Evolutionary conservation across 2,329 filamentous ascomycete genomes (phyloP).

Genomic region (Albophoma yamanashiensis): DNA sequence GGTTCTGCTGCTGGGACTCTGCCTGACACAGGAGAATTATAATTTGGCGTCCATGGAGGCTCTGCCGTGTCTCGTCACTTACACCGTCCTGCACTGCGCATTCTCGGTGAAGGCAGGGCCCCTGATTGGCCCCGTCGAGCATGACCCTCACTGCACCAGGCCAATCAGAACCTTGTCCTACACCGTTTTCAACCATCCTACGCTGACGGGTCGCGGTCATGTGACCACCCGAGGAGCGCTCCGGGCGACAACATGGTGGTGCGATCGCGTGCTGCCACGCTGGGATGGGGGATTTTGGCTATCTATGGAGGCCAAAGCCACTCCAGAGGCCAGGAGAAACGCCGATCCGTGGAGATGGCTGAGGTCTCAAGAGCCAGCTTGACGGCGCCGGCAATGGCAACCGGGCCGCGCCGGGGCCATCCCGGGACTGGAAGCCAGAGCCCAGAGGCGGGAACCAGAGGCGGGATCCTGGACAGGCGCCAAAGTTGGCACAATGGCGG

Average conservation of each 20-base stretch:
- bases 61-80: slow-evolving; percentile 24
- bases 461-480: background rate
- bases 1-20: slow-evolving; percentile 21
- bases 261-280: background rate
- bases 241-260: background rate
- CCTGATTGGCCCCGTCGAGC: slow-evolving; percentile 16
- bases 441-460: background rate
- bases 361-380: background rate
- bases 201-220: slow-evolving; percentile 7
- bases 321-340: background rate
- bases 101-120: slow-evolving; percentile 17
- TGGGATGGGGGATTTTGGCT: background rate
- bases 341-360: background rate
- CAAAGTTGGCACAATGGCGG: background rate
- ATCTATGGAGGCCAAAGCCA: background rate
- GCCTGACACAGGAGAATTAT: slow-evolving; percentile 28
- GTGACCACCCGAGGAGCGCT: slow-evolving; percentile 7
- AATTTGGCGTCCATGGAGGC: slow-evolving; percentile 25
- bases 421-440: background rate
- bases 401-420: background rate
- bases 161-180: slow-evolving; percentile 19
- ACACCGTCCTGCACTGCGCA: slow-evolving; percentile 23
- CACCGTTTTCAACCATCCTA: slow-evolving; percentile 17
- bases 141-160: slow-evolving; percentile 7
- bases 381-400: background rate